phyloP scores from a whole-genome alignment of 805 yeast species.

The Hanseniaspora valbyensis region DNA sequence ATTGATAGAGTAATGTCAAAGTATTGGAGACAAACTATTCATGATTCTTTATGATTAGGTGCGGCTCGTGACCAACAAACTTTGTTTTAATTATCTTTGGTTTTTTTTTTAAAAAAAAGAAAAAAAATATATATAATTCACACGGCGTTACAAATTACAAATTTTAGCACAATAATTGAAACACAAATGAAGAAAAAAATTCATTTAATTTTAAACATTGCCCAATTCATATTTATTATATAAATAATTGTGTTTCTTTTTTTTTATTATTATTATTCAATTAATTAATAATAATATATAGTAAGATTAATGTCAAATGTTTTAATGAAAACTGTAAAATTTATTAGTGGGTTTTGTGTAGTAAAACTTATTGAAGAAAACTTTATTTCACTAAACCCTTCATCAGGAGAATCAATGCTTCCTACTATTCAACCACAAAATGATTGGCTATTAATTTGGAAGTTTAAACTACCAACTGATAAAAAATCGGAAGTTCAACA shows the following conservation, averaged over 20 bases:
- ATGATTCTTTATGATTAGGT: neutral
- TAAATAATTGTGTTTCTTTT: too few species aligned
- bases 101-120: too few species aligned
- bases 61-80: too few species aligned
- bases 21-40: neutral
- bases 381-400: constrained; percentile 23
- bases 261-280: neutral
- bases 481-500: neutral
- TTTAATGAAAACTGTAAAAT: neutral
- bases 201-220: too few species aligned
- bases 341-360: constrained; percentile 5
- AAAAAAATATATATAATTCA: too few species aligned
- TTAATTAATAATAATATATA: neutral
- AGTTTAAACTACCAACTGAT: constrained; percentile 5
- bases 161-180: too few species aligned
- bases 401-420: constrained; percentile 90
- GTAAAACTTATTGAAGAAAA: constrained; percentile 5
- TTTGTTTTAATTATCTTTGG: too few species aligned
- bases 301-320: neutral
- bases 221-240: too few species aligned
- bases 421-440: constrained; percentile 69
- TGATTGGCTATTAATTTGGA: constrained; percentile 37
- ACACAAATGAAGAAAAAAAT: too few species aligned
- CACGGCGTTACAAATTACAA: too few species aligned
- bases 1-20: neutral